Base-by-base conservation (phyloP, 1,139 yeast species). In the Candida sp. region DNA sequence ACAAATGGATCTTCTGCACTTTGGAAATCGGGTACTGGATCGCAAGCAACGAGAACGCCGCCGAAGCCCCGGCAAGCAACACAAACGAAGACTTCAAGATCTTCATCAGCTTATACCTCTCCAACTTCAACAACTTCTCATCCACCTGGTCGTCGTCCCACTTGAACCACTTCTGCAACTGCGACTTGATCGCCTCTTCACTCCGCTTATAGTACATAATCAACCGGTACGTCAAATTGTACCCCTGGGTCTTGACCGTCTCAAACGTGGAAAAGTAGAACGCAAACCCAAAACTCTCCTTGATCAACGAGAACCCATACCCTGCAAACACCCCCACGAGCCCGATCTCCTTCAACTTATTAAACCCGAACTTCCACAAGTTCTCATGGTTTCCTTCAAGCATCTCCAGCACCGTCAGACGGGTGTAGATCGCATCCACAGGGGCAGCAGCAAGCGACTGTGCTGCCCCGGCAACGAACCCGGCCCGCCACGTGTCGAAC, bases 391-490 rank as follows among this genome's bases (percentile, higher is more conserved):
- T 77, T 4, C 92, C 90, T 50, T 79, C 79, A 27, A 91, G 69
- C 55, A 91, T 72, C 58, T 90, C 97, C 5, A 88, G 81, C 1
- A 91, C 88, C 2, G 86, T 78, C 63, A 92, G 89, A 58, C 98
- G 77, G 1, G 96, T 84, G 61, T 88, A 90, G 6, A 93, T 85
- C 7, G 98, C 97, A 68, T 93, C 98, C 3, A 93, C 80, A 0
- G 98, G 98, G 1, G 98, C 96, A 1, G 97, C 97, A 1, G 92
- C 94, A n/a, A 90, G 70, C 17, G 96, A 88, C 61, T 94, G 97
- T 11, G 85, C 84, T 0, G 86, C 84, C 1, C 98, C 98, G 0
- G 98, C 98, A 0, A 90, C 59, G 53, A 86, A 85, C 0, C 98
- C 98, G 0, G 97, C 91, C 49, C 83, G 69, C 73, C 91, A 83